Percentiles rank a stretch among this genome's conserved stretches.
phyloP scores from a whole-genome alignment of 306 rosid species.

The Lagenaria siceraria region DNA sequence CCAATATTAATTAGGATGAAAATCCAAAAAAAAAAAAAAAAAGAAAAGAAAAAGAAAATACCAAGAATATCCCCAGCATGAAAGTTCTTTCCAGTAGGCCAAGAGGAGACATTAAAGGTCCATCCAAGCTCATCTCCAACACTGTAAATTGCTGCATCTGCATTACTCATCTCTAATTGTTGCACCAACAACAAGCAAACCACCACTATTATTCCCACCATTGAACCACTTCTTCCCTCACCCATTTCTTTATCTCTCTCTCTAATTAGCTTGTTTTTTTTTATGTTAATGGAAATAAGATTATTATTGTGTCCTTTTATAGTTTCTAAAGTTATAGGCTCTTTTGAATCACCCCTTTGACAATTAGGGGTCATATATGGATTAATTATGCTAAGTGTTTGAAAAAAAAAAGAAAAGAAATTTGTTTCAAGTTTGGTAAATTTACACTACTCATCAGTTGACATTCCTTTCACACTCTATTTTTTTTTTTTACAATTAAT shows the following conservation, averaged over 20 bases:
- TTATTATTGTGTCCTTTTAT: too few species aligned
- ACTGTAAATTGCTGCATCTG: slow-evolving; percentile 29
- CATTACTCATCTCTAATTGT: slow-evolving; percentile 23
- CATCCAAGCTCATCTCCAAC: slow-evolving; percentile 33
- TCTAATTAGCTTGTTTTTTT: too few species aligned
- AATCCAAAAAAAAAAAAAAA: not conserved
- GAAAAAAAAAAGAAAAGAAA: too few species aligned
- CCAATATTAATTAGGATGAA: too few species aligned
- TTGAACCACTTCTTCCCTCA: slow-evolving; percentile 39
- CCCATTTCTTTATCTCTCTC: not conserved
- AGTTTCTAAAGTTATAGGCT: too few species aligned
- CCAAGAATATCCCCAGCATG: not conserved
- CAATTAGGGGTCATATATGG: too few species aligned
- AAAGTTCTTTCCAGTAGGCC: slow-evolving; percentile 6
- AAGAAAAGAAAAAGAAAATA: not conserved
- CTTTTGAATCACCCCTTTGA: too few species aligned
- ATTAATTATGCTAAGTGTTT: too few species aligned
- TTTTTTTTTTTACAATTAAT: not conserved
- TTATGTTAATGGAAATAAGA: not conserved
- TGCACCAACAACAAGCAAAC: slow-evolving; percentile 19
- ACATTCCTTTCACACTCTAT: not conserved
- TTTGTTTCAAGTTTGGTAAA: not conserved
- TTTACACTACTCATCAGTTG: not conserved
- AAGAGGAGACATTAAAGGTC: slow-evolving; percentile 8
- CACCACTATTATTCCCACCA: not conserved